phyloP scores from a whole-genome alignment of 495 filamentous ascomycete genomes.

The Aspergillus steynii region DNA sequence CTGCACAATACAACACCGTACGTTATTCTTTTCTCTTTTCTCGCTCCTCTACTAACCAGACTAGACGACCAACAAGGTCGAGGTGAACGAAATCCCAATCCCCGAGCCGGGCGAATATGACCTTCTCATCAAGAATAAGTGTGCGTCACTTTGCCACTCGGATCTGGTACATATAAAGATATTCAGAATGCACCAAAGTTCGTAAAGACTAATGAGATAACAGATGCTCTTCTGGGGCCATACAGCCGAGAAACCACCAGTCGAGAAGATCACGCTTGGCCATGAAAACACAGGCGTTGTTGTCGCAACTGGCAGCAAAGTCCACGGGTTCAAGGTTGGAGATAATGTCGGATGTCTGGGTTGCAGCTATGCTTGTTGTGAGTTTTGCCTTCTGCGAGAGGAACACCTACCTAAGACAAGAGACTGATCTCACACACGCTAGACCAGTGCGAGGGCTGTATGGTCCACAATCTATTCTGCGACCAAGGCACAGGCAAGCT shows the following conservation, averaged over 20 bases:
- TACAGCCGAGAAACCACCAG: slow-evolving; percentile 14
- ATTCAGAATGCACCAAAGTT: too few species aligned
- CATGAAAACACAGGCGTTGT: slow-evolving; percentile 16
- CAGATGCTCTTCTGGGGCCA: slow-evolving; percentile 18
- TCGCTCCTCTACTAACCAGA: not conserved
- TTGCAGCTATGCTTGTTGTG: slow-evolving; percentile 15
- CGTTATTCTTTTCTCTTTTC: not conserved
- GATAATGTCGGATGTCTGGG: slow-evolving; percentile 16
- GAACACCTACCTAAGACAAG: too few species aligned
- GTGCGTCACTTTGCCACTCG: slow-evolving; percentile 13
- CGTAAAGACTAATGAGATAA: not conserved
- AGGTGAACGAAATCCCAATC: slow-evolving; percentile 14
- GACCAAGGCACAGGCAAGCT: slow-evolving; percentile 4
- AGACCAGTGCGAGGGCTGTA: slow-evolving; percentile 17
- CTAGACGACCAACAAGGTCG: slow-evolving; percentile 12
- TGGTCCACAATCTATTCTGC: slow-evolving; percentile 13
- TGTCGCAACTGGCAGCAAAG: slow-evolving; percentile 4
- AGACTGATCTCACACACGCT: not conserved
- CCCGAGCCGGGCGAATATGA: slow-evolving; percentile 8
- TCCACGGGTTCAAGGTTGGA: slow-evolving; percentile 12
- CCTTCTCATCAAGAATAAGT: slow-evolving; percentile 14
- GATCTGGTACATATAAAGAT: slow-evolving; percentile 10
- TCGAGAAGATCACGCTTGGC: slow-evolving; percentile 14
- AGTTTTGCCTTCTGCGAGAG: not conserved
- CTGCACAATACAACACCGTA: slow-evolving; percentile 11